These are phyloP conservation scores for Lentinula boryana DNA, from an alignment of 768 basidiomycete species.

Conservation along the genomic window DNA sequence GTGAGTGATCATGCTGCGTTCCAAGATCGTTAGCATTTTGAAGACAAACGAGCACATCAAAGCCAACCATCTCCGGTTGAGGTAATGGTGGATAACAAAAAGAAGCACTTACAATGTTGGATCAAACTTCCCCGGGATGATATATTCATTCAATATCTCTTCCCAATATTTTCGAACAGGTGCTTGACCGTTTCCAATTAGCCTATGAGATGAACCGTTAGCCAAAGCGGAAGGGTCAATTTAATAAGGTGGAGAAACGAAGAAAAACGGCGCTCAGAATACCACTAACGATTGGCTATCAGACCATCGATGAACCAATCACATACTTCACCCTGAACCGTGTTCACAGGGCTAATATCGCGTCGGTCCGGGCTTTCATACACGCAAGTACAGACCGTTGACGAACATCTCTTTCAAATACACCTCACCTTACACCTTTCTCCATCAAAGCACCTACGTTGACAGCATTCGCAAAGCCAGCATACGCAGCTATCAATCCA, in stretches of 20 bases:
- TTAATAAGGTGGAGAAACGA: neutral
- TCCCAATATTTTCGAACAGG: conserved; percentile 74
- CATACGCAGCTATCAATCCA: conserved; percentile 66
- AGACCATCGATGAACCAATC: too few relatives aligned
- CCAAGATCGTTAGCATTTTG: conserved; percentile 1
- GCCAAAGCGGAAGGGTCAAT: neutral
- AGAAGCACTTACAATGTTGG: conserved; percentile 42
- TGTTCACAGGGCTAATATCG: neutral
- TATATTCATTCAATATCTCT: conserved; percentile 59
- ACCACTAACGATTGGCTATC: neutral
- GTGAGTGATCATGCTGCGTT: conserved; percentile 43
- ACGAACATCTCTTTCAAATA: neutral
- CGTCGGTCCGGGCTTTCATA: neutral
- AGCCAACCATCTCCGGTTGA: neutral
- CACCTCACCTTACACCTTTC: conserved; percentile 49
- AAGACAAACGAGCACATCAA: neutral
- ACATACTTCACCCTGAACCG: too few relatives aligned
- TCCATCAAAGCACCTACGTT: conserved; percentile 76
- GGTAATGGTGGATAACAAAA: neutral
- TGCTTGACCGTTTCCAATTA: conserved; percentile 73
- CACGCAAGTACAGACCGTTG: too few relatives aligned
- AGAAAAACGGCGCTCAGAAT: neutral
- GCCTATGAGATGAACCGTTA: conserved; percentile 13
- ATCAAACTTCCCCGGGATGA: conserved; percentile 61
- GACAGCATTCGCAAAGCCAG: conserved; percentile 60